Base-by-base conservation (phyloP, 2,329 filamentous ascomycete genomes). In the Clarireedia sp. region DNA sequence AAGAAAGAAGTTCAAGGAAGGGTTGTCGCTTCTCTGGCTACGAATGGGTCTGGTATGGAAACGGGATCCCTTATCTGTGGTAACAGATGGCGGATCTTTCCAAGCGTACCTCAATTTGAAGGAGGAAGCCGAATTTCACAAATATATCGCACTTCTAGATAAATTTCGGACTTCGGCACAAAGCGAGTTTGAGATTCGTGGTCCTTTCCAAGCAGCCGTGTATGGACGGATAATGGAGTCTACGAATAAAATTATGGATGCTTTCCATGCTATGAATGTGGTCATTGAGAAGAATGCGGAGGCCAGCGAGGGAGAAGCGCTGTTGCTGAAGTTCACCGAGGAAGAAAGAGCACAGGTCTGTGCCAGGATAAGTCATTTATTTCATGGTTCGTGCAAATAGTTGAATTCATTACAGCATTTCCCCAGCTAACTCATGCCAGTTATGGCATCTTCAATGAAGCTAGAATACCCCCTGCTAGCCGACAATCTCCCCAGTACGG, bases 11-110 rank as follows among this genome's bases (percentile, higher is more conserved):
- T 85, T 97, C 64, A 90, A 94, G 66, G 86, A 95, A 65, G 92
- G 92, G 1, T 78, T 96, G 10, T 89, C 89, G 26, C 77, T 96
- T n/a, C 75, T 99, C 12, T 97, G 94, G 81, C 78, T 99, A 6
- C 89, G 95, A 57, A 91, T 99, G 83, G 89, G 90, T 16, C 78
- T 99, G 36, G 91, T 97, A 61, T 99, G 94, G 94, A 95, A 92
- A 72, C 83, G 91, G 45, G 92, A 95, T 8, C 94, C 94, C 0
- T 75, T 99, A 23, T 86, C 87, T 4, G 82, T 85, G 6, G 78
- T 96, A 54, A 74, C 84, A 0, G 78, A 83, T 46, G 82, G 78
- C 57, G 74, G 76, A 3, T 72, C 78, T 37, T 67, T 70, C n/a
- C 65, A 74, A 54, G 81, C 83, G 5, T 97, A 95, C 69, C 90